Conservation (phyloP, 306 rosid species). For the Glycine tomentella region DNA sequence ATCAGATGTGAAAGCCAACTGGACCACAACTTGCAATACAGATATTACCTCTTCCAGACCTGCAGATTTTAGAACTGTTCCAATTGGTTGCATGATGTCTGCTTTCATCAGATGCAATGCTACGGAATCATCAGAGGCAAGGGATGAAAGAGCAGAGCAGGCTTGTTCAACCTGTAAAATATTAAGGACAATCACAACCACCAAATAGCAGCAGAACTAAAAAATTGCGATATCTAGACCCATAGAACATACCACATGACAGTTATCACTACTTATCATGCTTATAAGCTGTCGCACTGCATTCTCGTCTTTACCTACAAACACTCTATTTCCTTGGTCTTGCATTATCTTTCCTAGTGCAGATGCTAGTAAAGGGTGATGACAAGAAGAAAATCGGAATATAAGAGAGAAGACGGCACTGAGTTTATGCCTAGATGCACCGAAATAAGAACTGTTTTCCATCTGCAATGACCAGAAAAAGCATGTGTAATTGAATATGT, state of each 20-base stretch:
- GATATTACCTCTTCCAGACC: constrained; percentile 81
- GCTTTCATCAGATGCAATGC: constrained; percentile 94
- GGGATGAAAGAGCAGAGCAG: constrained; percentile 94
- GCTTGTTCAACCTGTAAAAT: constrained; percentile 90
- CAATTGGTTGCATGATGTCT: constrained; percentile 93
- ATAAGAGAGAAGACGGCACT: constrained; percentile 96
- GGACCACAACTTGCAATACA: constrained; percentile 88
- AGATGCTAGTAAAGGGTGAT: constrained; percentile 95
- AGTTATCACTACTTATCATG: constrained; percentile 92
- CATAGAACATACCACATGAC: constrained; percentile 82
- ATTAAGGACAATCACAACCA: constrained; percentile 44
- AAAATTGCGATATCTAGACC: constrained; percentile 26
- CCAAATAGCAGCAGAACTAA: constrained; percentile 32
- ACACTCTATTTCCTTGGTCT: constrained; percentile 85
- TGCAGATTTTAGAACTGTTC: constrained; percentile 74
- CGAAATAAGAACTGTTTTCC: constrained; percentile 90
- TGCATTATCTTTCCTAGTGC: constrained; percentile 94
- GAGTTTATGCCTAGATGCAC: constrained; percentile 92
- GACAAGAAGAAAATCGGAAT: constrained; percentile 98
- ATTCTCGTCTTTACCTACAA: constrained; percentile 95
- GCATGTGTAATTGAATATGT: constrained; percentile 37
- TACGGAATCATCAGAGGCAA: constrained; percentile 80
- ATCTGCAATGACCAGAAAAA: constrained; percentile 71
- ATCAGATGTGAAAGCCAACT: constrained; percentile 89
- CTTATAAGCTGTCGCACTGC: constrained; percentile 97